Evolutionary conservation across 257 asterid species (phyloP).

Genomic region (Thymus quinquecostatus): DNA sequence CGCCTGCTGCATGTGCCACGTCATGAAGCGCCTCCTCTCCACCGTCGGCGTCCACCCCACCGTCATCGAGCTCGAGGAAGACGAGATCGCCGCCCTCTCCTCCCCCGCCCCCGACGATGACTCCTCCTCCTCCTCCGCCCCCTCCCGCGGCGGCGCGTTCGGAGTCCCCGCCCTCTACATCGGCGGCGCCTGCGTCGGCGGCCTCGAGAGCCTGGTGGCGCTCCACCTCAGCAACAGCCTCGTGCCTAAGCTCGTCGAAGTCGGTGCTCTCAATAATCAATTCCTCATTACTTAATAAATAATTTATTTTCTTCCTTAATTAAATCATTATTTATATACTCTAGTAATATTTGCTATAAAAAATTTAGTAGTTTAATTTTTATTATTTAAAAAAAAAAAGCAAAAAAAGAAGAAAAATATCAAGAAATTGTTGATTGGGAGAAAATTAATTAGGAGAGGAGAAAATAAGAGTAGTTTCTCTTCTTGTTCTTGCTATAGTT

Average conservation of each 20-base stretch:
- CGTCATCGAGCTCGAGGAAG: slow-evolving; percentile 79
- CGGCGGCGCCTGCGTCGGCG: slow-evolving; percentile 89
- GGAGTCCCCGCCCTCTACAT: slow-evolving; percentile 69
- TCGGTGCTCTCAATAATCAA: slow-evolving; percentile 66
- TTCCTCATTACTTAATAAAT: slow-evolving; percentile 33
- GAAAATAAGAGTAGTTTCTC: slow-evolving; percentile 4
- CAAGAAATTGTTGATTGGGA: not conserved
- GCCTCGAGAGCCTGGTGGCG: slow-evolving; percentile 78
- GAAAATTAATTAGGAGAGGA: not conserved
- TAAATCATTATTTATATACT: not conserved
- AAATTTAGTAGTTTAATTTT: too few species aligned
- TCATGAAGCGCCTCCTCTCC: slow-evolving; percentile 74
- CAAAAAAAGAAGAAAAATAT: not conserved
- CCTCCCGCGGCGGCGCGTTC: slow-evolving; percentile 28
- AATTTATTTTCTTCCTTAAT: not conserved
- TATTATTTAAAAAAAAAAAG: not conserved
- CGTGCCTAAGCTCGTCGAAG: slow-evolving; percentile 85
- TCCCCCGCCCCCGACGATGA: not conserved
- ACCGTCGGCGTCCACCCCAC: slow-evolving; percentile 86
- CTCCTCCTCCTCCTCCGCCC: not conserved
- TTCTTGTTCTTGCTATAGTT: not conserved
- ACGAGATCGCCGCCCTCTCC: slow-evolving; percentile 67
- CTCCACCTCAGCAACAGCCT: slow-evolving; percentile 81
- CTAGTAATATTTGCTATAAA: slow-evolving; percentile 12
- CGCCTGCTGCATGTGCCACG: slow-evolving; percentile 96